A percentile compares a stretch with the other conserved stretches of the same genome.
Conservation (phyloP, 306 rosid genomes). For the Prunus mongolica region DNA sequence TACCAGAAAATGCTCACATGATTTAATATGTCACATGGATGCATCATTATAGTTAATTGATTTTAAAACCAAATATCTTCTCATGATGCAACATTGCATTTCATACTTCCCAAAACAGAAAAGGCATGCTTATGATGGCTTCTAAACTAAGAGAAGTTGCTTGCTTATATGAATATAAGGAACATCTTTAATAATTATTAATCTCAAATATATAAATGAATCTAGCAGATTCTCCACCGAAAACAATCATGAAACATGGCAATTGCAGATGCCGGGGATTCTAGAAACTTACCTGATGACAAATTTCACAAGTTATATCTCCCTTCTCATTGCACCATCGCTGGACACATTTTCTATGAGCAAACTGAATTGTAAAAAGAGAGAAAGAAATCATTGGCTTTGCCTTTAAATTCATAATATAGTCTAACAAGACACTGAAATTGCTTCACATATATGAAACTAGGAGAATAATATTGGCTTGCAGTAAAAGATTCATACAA, state of each 20-base stretch:
- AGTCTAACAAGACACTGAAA: not conserved
- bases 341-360: slow-evolving; percentile 63
- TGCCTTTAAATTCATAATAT: not conserved
- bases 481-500: not conserved
- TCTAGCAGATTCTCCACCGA: not conserved
- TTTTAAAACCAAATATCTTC: not conserved
- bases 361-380: slow-evolving; percentile 34
- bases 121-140: not conserved
- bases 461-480: not conserved
- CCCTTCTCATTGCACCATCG: slow-evolving; percentile 75
- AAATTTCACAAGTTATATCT: slow-evolving; percentile 60
- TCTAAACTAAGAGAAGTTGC: slow-evolving; percentile 3
- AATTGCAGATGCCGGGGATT: not conserved
- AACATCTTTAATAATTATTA: not conserved
- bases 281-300: slow-evolving; percentile 44
- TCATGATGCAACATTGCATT: not conserved
- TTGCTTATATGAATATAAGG: not conserved
- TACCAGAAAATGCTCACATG: not conserved
- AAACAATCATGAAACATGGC: not conserved
- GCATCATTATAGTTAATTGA: not conserved
- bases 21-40: not conserved
- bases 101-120: not conserved
- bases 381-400: not conserved
- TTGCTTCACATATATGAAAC: not conserved
- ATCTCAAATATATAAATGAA: not conserved